Base-by-base conservation (phyloP, 495 filamentous ascomycete species). In the Penicillium parvum region DNA sequence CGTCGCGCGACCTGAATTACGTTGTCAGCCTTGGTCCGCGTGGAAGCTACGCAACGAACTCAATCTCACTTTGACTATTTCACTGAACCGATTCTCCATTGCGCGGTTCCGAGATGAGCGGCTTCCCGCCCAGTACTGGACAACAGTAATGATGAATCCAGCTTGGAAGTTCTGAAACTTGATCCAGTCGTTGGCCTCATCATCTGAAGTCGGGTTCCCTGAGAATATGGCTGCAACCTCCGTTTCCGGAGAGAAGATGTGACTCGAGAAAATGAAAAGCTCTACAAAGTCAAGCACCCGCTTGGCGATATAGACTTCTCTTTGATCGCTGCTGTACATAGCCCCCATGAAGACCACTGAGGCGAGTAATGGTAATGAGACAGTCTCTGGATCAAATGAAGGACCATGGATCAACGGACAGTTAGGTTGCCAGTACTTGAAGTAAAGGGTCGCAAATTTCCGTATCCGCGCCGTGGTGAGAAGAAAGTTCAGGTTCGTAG, bases 111-210 rank as follows among this genome's bases (percentile, higher is more conserved):
- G 61, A 14, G 68, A 62, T 0, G 53, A 43, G 1, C 49, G 62
- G 37, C 54, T 63, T 8, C 73, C 73, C 7, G 71, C 60, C 71
- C 71, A 76, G 38, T 73, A 74, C 38, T 76, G 73, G 10, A 57
- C 56, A 7, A 69, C 43, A 0, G 63, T 44, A 36, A 73, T 68
- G 16, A 76, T 40, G 29, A 71, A 65, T 1, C 66, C 71, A 1
- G 69, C 73, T 30, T 69, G 70, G 21, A 74, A 58, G 25, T 66
- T 65, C 39, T 69, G 64, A 38, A 76, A 72, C 6, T 61, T 59
- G 8, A 44, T 25, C 69, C 68, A 72, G 29, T 68, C 60, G 11
- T 45, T 56, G 1, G 35, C 21, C 20, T 65, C 60, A 12, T 55
- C 47, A 7, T 64, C 53, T 15, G 37, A 18, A 20, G 26, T 52